Evolutionary conservation across 2,329 filamentous ascomycete species (phyloP).

Genomic region (Chaetomium sp.): DNA sequence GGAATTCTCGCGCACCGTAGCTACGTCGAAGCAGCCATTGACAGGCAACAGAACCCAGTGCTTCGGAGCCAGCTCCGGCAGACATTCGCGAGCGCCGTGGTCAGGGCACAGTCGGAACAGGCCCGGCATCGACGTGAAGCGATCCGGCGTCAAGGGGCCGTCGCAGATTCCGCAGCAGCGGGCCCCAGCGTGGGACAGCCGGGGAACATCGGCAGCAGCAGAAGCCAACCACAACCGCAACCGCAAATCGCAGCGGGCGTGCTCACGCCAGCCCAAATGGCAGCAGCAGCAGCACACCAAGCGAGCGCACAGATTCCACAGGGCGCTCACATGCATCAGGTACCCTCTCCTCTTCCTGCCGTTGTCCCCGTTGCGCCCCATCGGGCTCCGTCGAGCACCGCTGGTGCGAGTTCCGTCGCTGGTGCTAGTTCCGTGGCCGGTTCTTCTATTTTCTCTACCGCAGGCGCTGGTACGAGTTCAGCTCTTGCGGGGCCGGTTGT

Average conservation of each 20-base stretch:
- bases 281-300: constrained; percentile 20
- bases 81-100: constrained; percentile 41
- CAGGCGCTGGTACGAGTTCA: not conserved
- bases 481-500: not conserved
- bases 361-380: not conserved
- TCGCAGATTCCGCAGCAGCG: not conserved
- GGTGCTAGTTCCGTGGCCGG: not conserved
- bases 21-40: constrained; percentile 46
- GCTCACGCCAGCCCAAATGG: constrained; percentile 11
- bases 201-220: too few relatives aligned
- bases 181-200: too few relatives aligned
- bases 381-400: too few relatives aligned
- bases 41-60: constrained; percentile 43
- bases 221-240: too few relatives aligned
- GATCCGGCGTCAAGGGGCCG: constrained; percentile 20
- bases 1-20: constrained; percentile 42
- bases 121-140: constrained; percentile 25
- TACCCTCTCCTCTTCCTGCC: constrained; percentile 14
- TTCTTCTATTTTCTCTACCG: not conserved
- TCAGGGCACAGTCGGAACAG: constrained; percentile 42
- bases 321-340: constrained; percentile 22
- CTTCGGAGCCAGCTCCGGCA: constrained; percentile 44
- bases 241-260: not conserved
- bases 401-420: not conserved
- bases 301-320: constrained; percentile 17